phyloP scores from a whole-genome alignment of 441 rosid genomes.

The Gossypium aridum region DNA sequence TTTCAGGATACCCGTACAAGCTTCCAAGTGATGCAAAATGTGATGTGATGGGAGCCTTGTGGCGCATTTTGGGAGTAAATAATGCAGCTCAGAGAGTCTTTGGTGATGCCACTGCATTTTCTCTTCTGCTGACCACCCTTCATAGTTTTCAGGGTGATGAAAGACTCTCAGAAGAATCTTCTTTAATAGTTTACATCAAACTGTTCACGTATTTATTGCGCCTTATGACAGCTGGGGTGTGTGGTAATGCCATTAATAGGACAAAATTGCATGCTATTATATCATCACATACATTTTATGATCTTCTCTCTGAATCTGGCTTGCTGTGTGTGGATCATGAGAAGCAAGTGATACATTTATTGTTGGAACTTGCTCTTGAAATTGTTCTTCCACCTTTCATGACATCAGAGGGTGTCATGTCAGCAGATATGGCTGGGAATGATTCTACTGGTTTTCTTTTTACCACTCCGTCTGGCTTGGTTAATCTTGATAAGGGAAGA shows the following conservation, averaged over 20 bases:
- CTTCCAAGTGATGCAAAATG: constrained; percentile 93
- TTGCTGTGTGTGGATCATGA: constrained; percentile 91
- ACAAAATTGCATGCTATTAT: constrained; percentile 74
- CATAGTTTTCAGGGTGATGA: constrained; percentile 82
- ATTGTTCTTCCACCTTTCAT: constrained; percentile 88
- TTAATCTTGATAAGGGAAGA: constrained; percentile 74
- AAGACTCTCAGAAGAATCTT: constrained; percentile 52
- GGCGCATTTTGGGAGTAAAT: constrained; percentile 94
- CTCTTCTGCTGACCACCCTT: constrained; percentile 93
- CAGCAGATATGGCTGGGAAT: constrained; percentile 41
- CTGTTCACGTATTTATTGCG: constrained; percentile 85
- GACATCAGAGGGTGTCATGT: constrained; percentile 42
- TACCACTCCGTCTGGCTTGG: constrained; percentile 58
- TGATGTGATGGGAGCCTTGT: constrained; percentile 95
- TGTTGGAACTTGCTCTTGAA: constrained; percentile 96
- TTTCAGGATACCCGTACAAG: constrained; percentile 81
- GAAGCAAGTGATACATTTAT: constrained; percentile 90
- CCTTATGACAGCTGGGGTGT: constrained; percentile 87
- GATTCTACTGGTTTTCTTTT: constrained; percentile 50
- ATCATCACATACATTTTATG: constrained; percentile 88
- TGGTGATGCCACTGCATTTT: constrained; percentile 98
- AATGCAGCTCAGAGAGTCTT: constrained; percentile 84
- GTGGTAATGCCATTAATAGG: constrained; percentile 80
- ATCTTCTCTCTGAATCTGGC: constrained; percentile 92
- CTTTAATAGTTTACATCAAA: constrained; percentile 51